Base-by-base conservation (phyloP, 352 stramenopile genomes). In the Globisporangium spinosum region DNA sequence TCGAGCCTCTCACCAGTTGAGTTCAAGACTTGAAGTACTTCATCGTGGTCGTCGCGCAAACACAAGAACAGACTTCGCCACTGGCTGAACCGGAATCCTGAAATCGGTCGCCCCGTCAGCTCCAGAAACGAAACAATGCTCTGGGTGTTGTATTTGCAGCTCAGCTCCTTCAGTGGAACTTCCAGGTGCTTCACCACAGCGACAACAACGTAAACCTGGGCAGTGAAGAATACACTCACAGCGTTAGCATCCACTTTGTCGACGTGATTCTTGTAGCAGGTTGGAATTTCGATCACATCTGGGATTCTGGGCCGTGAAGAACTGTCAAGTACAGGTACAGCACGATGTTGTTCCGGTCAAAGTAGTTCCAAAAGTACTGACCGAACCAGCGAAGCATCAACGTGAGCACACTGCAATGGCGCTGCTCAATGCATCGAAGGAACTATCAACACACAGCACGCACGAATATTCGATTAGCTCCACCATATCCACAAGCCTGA, bases 301-400 rank as follows among this genome's bases (percentile, higher is more conserved):
- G 79, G 64, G 89, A 84, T 15, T 91, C 83, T 15, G 64, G 61
- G 0, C 83, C 83, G 32, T 90, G 84, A 0, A 90, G 67, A n/a
- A 83, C 68, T 22, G 61, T 82, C 54, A 91, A 71, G 62, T 87
- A 85, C 10, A 80, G 53, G 51, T 79, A 81, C 20, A 84, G 51
- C 2, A 87, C 69, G 25, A 90, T 73, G 49, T 80, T 83, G 62
- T 80, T 77, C 83, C 83, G 90, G 59, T 85, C 76, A 9, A 91
- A 77, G 25, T 87, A 89, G 62, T 90, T 91, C 81, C 81, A 91
- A 65, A 89, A 89, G 54, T 68, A 77, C 62, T 91, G 83, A 10
- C 62, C 66, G 7, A 85, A 70, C 83, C 83, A 91, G 7, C 80
- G 75, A 17, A 77, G 34, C 27, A 85, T 69, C 3, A 91, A 66